Evolutionary conservation across 192 early-diverging fungal species (phyloP), one percentile per base, ranked within the genome.

Genomic region (Gonapodya sp.): DNA sequence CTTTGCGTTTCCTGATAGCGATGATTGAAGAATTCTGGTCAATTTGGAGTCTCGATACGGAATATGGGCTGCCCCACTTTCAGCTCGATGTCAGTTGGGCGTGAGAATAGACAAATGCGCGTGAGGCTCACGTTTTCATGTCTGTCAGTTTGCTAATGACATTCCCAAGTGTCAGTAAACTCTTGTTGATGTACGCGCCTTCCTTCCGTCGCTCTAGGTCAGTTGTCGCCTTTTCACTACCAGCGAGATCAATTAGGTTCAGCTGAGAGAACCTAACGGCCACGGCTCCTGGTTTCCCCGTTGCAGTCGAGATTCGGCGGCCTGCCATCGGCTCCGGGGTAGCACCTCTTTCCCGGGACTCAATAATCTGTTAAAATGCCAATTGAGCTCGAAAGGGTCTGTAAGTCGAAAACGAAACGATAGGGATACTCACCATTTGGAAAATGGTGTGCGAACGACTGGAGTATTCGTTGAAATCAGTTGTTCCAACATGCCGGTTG

Each of bases 1-100:
- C 18, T 91, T 89, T 0, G 96, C 94, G 82, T 94, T 95, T 36
- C 97, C 97, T 1, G 93, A 93, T 1, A 99, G 87, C 0, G 97
- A 96, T 1, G 93, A 89, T 84, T 98, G 96, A 31, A 99, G 83
- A 33, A 99, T 95, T 31, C 97, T 88, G 0, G 97, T 99, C 64
- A 99, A 84, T 81, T 98, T 98, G 0, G 96, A 98, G 83, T 99
- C 97, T 36, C 97, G 94, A 85, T 94, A 99, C 0, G 97, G 97
- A 75, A 99, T 94, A 85, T 98, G 97, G 0, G 89, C 90, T 31
- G 2, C 36, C 16, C 35, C 73, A 78, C 0, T 1, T 32, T n/a
- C 0, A 36, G 33, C 35, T 2, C 73, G 78, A 14, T 18, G 30
- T 31, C 14, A 31, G 35, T 0, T 78, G 1, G 74, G 32, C 30